These are phyloP conservation scores for Lipomyces yamadae DNA, from an alignment of 805 yeast genomes.

Conservation along the genomic window DNA sequence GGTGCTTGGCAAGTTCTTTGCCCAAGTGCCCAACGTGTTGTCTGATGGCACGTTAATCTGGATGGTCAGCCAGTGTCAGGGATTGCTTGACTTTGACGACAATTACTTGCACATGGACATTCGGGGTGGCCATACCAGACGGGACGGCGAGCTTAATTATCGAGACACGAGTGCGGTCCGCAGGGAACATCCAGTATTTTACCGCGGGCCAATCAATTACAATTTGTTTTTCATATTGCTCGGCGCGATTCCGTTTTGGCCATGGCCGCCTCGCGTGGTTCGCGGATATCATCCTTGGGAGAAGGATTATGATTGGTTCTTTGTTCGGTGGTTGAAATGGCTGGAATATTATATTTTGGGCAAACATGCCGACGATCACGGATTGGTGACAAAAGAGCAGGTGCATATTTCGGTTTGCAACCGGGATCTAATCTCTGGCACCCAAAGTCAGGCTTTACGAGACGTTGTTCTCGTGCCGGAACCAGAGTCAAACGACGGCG, in stretches of 20 bases:
- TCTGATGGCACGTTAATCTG: conserved; percentile 32
- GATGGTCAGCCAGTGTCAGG: conserved; percentile 23
- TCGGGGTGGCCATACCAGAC: conserved; percentile 6
- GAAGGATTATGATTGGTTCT: neutral
- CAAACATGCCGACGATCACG: neutral
- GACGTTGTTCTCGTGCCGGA: neutral
- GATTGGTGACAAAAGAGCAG: conserved; percentile 8
- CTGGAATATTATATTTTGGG: neutral
- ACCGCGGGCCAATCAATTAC: conserved; percentile 27
- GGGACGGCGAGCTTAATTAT: neutral
- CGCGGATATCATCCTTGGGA: neutral
- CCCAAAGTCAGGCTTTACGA: neutral
- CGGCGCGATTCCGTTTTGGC: neutral
- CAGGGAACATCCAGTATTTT: conserved; percentile 10
- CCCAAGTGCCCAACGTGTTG: conserved; percentile 17
- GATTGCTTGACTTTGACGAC: conserved; percentile 14
- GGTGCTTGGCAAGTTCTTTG: conserved; percentile 2
- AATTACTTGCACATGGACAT: conserved; percentile 20
- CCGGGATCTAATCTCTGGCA: neutral
- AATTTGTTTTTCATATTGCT: conserved; percentile 8
- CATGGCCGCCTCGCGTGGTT: neutral
- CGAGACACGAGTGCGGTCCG: neutral
- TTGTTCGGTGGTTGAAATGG: neutral
- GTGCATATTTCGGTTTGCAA: conserved; percentile 17
- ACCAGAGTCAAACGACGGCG: neutral